These are phyloP conservation scores for Fusarium sp. DNA, from an alignment of 2,329 filamentous ascomycete species.

Conservation along the genomic window DNA sequence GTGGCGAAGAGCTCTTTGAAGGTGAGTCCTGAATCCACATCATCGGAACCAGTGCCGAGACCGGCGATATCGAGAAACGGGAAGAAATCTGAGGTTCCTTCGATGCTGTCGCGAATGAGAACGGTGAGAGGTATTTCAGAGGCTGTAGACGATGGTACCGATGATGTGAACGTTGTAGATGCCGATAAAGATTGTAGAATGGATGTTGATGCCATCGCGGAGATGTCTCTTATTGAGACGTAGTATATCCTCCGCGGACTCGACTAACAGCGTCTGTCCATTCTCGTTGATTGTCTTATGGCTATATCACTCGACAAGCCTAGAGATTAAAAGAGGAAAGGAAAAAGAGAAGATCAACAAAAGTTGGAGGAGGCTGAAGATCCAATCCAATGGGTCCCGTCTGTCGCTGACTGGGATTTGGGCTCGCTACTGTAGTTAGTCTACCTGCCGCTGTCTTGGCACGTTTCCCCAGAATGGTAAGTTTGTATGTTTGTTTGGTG, in stretches of 20 bases:
- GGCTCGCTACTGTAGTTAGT: slow-evolving; percentile 26
- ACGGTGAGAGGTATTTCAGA: slow-evolving; percentile 45
- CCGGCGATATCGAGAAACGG: slow-evolving; percentile 51
- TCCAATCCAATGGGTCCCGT: slow-evolving; percentile 15
- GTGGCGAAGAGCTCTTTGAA: slow-evolving; percentile 51
- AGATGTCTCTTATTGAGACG: background rate
- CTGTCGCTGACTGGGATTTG: slow-evolving; percentile 14
- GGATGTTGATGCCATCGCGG: slow-evolving; percentile 30
- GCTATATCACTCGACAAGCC: background rate
- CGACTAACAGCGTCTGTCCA: slow-evolving; percentile 21
- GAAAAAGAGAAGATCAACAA: slow-evolving; percentile 13
- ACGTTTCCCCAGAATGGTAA: slow-evolving; percentile 34
- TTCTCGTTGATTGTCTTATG: background rate
- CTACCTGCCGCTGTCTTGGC: slow-evolving; percentile 31
- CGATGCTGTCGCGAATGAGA: slow-evolving; percentile 45
- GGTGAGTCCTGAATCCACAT: slow-evolving; percentile 44
- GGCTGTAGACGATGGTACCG: slow-evolving; percentile 18
- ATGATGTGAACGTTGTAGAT: slow-evolving; percentile 14
- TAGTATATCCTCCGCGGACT: slow-evolving; percentile 9
- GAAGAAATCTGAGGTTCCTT: slow-evolving; percentile 51
- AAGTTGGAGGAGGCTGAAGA: slow-evolving; percentile 36
- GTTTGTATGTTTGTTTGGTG: slow-evolving; percentile 4
- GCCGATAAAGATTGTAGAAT: slow-evolving; percentile 20
- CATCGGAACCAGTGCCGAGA: slow-evolving; percentile 43
- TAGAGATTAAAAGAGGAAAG: background rate